Base-by-base conservation (phyloP, 2,329 filamentous ascomycete genomes). In the Aspergillus calidoustus region DNA sequence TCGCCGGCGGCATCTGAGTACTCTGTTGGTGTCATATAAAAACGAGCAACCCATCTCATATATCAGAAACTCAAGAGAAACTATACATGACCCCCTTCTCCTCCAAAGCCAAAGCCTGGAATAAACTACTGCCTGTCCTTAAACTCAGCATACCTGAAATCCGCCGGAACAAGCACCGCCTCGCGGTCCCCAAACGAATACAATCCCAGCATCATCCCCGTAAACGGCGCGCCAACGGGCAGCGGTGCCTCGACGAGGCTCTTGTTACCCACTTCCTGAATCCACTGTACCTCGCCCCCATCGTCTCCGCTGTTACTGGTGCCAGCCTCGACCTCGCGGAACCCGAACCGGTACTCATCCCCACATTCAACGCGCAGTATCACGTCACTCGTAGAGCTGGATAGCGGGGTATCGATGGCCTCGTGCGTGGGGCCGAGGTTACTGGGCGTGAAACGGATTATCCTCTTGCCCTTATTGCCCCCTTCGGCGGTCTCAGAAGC, bases 201-300 rank as follows among this genome's bases (percentile, higher is more conserved):
- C 13, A 82, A n/a, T 0, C 81, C 80, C 52, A 82, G 66, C 79
- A 82, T 81, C 70, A 79, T 77, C 0, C 80, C 80, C 1, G 79
- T 81, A 38, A 81, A 82, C 2, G 76, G 69, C 19, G 73, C 73
- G 0, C 80, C 80, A 9, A 81, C 69, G 0, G 73, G 73, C 2
- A 80, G 76, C 38, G 64, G 51, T 1, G 72, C 65, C 17, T 71
- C 61, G 2, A 77, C 79, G 64, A 81, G 75, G 15, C 65, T 60
- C 22, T 66, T 57, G 17, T 74, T 79, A 4, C 70, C 61, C 17
- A 79, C 68, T 3, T 62, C 66, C 0, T 71, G 72, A 19, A 75
- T 47, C 73, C 72, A 75, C 23, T 66, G 62, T 1, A 68, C 44
- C 0, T 66, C 31, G 17, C 46, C 49, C 3, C 23, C 11, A 7